Base-by-base conservation (phyloP, 2,329 filamentous ascomycete species). In the Colletotrichum spinosum region DNA sequence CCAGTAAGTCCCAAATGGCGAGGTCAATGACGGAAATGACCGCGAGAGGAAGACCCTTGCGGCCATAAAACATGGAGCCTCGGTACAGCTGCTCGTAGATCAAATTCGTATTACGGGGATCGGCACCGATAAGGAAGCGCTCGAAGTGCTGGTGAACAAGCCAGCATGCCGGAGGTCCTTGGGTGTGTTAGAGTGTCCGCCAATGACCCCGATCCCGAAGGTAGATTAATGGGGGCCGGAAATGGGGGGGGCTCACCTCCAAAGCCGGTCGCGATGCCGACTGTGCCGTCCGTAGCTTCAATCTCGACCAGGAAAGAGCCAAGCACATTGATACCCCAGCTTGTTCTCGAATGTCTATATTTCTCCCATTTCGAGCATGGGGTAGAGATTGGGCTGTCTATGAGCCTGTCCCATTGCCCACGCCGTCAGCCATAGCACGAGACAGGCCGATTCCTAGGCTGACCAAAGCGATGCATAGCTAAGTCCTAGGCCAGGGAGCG, bases 31-130 rank as follows among this genome's bases (percentile, higher is more conserved):
- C 94, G 2, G 93, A 97, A 74, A 97, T 97, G 73, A 97, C 91
- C 57, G 94, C 94, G 10, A 95, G 87, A 2, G 94, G 92, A 2
- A 97, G 88, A 51, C 94, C 94, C 79, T 97, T 97, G 70, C 94
- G 90, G 67, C 94, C 94, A 75, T 97, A 97, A 83, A 97, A 97
- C 92, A 97, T 97, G 70, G 93, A 97, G 2, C 87, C 92, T 66
- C 94, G 90, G 83, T 97, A 97, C 94, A 97, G 97, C 78, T 97
- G 93, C 82, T 97, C 94, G 76, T 97, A 97, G 37, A 97, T 83
- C 68, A 94, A 87, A 79, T 97, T 97, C 57, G 93, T 97, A 75
- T 97, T 93, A 71, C 94, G 87, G 10, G 94, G 94, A 77, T 97
- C 94, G 72, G 92, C 90, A 46, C 93, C 94, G 71, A 97, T 85